These are phyloP conservation scores for Glycine soja DNA, from an alignment of 306 rosid genomes.

Conservation along the genomic window DNA sequence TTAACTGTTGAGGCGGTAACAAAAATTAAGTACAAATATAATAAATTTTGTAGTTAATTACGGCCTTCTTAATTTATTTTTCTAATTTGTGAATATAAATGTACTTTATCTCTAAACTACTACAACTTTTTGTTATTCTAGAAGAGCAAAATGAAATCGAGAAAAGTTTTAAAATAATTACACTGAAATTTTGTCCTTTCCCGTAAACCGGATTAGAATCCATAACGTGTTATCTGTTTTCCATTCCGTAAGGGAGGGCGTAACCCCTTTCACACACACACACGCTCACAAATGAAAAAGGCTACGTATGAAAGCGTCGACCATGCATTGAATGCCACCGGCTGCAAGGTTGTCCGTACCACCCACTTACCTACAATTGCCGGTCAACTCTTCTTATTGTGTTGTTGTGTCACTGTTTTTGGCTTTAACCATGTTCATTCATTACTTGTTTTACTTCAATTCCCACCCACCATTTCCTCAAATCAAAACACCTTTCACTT, in stretches of 20 bases:
- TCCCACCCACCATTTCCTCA: too few species aligned
- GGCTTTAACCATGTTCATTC: neutral
- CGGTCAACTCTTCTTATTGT: constrained; percentile 58
- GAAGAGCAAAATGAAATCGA: neutral
- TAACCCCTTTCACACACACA: constrained; percentile 67
- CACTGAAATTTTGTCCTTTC: constrained; percentile 1
- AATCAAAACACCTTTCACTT: constrained; percentile 24
- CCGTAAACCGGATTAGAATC: constrained; percentile 37
- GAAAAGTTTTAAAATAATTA: neutral
- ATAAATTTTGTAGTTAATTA: neutral
- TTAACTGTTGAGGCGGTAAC: too few species aligned
- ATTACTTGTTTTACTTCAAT: too few species aligned
- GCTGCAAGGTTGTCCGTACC: constrained; percentile 59
- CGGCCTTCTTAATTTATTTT: too few species aligned
- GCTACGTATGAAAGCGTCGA: constrained; percentile 61
- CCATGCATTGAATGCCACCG: constrained; percentile 60
- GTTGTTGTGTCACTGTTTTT: neutral
- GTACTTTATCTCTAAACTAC: neutral
- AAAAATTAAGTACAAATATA: too few species aligned
- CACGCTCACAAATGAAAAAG: constrained; percentile 57
- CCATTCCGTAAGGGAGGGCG: neutral
- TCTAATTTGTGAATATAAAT: neutral
- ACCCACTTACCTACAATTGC: constrained; percentile 63
- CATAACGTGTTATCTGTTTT: constrained; percentile 31
- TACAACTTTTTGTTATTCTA: too few species aligned